These are phyloP conservation scores for Talaromyces atroroseus DNA, from an alignment of 2,329 filamentous ascomycete genomes.

Conservation along the genomic window DNA sequence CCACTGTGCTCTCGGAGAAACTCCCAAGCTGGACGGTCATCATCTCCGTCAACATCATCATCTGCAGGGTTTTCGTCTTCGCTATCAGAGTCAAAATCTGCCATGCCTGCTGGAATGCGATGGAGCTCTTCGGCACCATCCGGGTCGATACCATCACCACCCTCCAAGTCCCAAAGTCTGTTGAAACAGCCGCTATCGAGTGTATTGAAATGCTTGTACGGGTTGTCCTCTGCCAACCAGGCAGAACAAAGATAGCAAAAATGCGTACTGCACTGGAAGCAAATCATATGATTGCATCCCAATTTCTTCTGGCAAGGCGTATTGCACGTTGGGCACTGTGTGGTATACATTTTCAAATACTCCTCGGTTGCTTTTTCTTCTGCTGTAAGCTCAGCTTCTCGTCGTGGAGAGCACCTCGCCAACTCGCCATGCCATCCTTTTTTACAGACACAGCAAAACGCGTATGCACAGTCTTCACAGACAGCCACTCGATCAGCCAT, in stretches of 20 bases:
- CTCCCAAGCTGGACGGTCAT: constrained; percentile 14
- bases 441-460: constrained; percentile 73
- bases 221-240: constrained; percentile 77
- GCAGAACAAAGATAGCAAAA: constrained; percentile 91
- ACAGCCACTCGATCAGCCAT: constrained; percentile 66
- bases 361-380: constrained; percentile 84
- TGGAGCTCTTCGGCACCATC: constrained; percentile 38
- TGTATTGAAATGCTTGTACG: constrained; percentile 83
- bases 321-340: constrained; percentile 81
- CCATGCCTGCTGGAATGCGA: constrained; percentile 34
- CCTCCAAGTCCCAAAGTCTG: constrained; percentile 84
- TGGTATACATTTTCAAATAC: constrained; percentile 75
- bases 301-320: constrained; percentile 82
- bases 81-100: constrained; percentile 31
- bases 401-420: constrained; percentile 62
- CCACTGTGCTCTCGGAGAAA: constrained; percentile 17
- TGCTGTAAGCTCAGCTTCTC: constrained; percentile 63
- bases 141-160: constrained; percentile 58
- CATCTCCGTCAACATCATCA: constrained; percentile 18
- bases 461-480: constrained; percentile 83
- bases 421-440: constrained; percentile 93
- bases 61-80: constrained; percentile 19
- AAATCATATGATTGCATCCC: constrained; percentile 97
- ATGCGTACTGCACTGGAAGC: constrained; percentile 80
- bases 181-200: constrained; percentile 67